Evolutionary conservation across 345 rosid species (phyloP), one percentile per base, ranked within the genome.

Genomic region (Abelmoschus esculentus): DNA sequence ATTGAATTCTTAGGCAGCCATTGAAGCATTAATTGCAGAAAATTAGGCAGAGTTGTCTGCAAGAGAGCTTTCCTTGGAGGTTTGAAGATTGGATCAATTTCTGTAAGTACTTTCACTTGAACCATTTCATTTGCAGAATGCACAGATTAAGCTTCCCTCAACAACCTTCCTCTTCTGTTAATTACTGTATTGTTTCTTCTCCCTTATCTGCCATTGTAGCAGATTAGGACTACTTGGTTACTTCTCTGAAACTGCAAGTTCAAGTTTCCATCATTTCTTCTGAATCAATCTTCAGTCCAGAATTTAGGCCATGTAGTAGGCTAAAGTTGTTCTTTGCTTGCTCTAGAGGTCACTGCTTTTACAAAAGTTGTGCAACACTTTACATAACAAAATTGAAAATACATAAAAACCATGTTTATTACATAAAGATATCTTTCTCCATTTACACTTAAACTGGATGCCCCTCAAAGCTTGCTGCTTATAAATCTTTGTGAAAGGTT

Each of bases 251-350:
- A 4, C 53, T 64, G 34, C 68, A 22, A 64, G 34, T 44, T 64
- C 15, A 2, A n/a, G 26, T 62, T 17, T 22, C 53, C 7, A 22
- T 65, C 22, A 14, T 6, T 22, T 56, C 69, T 65, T 44, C 54
- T 22, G 14, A 46, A 44, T 44, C 69, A 13, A 65, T 65, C 69
- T 65, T 56, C 60, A 22, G 28, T 55, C 32, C 10, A 56, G 60
- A 56, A 47, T 47, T 1, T 38, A 61, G 66, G 40, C 42, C 52
- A 40, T 40, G 32, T 19, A 46, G 42, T 7, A 38, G 67, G 52
- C 10, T 8, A 40, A 36, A 64, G 18, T 19, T 66, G 57, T 66
- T 66, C 56, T 66, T 66, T 66, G 56, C 56, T 66, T 66, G 40
- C 7, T 3, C 15, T 40, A 47, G 26, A 47, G 15, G 69, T 47